phyloP scores from a whole-genome alignment of 192 early-diverging fungal species.

The Podila clonocystis region DNA sequence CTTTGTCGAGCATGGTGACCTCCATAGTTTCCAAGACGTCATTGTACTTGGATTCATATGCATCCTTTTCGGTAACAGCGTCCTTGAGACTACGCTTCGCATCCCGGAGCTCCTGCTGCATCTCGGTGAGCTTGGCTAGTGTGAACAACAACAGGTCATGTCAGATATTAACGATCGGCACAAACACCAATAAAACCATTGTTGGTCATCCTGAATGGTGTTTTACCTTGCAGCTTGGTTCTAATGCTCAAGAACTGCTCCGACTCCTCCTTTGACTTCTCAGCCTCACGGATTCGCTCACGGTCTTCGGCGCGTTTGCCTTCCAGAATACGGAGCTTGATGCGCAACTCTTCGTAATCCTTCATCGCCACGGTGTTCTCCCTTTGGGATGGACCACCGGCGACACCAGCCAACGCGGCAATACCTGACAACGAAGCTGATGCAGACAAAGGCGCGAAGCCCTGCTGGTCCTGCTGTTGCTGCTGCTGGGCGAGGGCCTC shows the following conservation, averaged over 20 bases:
- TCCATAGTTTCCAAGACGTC: constrained; percentile 85
- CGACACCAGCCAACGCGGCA: constrained; percentile 7
- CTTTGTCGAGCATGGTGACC: constrained; percentile 88
- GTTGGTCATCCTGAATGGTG: not conserved
- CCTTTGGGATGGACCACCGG: not conserved
- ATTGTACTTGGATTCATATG: constrained; percentile 70
- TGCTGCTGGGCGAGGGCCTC: constrained; percentile 34
- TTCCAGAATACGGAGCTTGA: constrained; percentile 82
- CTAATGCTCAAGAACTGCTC: constrained; percentile 73
- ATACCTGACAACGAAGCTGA: not conserved
- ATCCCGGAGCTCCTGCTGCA: constrained; percentile 79
- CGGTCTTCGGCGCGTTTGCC: constrained; percentile 84
- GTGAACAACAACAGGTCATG: constrained; percentile 8
- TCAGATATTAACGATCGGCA: not conserved
- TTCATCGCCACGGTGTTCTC: constrained; percentile 63
- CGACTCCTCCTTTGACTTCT: constrained; percentile 75
- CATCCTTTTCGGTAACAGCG: constrained; percentile 67
- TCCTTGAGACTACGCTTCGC: constrained; percentile 68
- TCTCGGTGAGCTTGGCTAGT: constrained; percentile 70
- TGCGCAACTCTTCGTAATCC: constrained; percentile 83
- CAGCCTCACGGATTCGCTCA: constrained; percentile 76
- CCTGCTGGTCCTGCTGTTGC: constrained; percentile 23
- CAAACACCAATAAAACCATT: no score
- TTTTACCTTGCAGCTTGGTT: constrained; percentile 69
- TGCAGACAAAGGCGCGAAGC: constrained; percentile 21